Evolutionary conservation across 208 protist species (phyloP), one percentile per base, ranked within the genome.

Genomic region (Crithidia acanthocephali): DNA sequence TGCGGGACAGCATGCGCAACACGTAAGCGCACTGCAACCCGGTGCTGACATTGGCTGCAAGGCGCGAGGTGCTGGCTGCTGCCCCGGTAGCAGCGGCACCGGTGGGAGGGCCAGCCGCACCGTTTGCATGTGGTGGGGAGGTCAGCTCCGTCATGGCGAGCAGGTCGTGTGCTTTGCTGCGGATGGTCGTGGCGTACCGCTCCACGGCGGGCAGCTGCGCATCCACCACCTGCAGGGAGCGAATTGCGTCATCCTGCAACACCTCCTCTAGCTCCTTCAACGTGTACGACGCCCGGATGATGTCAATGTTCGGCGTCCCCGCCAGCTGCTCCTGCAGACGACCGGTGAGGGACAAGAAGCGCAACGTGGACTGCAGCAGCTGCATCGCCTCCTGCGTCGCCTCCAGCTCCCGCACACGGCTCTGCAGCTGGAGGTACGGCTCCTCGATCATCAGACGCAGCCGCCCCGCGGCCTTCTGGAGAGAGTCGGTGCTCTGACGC

Each of bases 401-500:
- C 68, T 85, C 76, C 68, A 95, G 62, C 77, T 87, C 85, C 18
- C 48, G 81, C 44, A 95, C 80, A 23, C 77, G 78, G 10, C 66
- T 74, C 51, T 82, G 81, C 37, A 95, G 81, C 32, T 79, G 51
- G 22, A 65, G 59, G 65, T 89, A 83, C 7, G 90, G 87, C 61
- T 90, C 90, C 62, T 92, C 84, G 7, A 93, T 83, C 72, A 87
- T 90, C 18, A 85, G 65, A 11, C 80, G 76, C 25, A 95, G 79
- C 30, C 85, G 82, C 20, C 71, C 79, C 20, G 70, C 79, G 16
- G 90, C 83, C 52, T 80, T 76, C 55, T 79, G 59, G 30, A 95
- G 74, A 0, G 85, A 83, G 47, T 83, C 65, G 7, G 79, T 83
- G 42, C 78, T 82, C 55, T 87, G 83, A 15, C 80, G 80, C 35